A percentile compares a stretch with the other conserved stretches of the same genome.
Conservation (phyloP, 2,329 filamentous ascomycete species). For the Exserohilum turcica region DNA sequence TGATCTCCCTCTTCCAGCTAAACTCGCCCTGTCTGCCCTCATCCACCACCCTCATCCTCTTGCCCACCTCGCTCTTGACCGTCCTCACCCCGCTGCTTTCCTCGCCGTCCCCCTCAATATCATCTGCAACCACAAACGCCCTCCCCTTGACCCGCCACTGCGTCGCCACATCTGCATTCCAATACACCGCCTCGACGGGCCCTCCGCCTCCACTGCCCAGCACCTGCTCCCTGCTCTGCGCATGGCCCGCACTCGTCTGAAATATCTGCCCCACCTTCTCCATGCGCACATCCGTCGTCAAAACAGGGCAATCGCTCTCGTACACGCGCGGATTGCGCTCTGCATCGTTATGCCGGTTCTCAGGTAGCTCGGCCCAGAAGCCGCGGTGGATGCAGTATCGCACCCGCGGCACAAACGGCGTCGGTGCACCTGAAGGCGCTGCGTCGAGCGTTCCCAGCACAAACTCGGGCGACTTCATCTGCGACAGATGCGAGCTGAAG, state of each 20-base stretch:
- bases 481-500: constrained; percentile 57
- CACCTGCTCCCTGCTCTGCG: constrained; percentile 49
- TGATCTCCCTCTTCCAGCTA: constrained; percentile 80
- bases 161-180: constrained; percentile 70
- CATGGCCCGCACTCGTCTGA: constrained; percentile 54
- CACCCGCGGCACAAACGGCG: constrained; percentile 60
- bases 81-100: constrained; percentile 61
- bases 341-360: constrained; percentile 74
- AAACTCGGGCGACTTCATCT: constrained; percentile 57
- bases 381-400: constrained; percentile 85
- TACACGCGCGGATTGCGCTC: constrained; percentile 72
- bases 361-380: constrained; percentile 75
- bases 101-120: constrained; percentile 62
- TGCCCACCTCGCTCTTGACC: constrained; percentile 64
- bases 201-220: constrained; percentile 67
- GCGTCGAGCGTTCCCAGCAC: constrained; percentile 57
- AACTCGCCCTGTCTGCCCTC: constrained; percentile 59
- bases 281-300: constrained; percentile 91
- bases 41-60: constrained; percentile 65
- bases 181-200: constrained; percentile 82
- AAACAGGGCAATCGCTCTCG: constrained; percentile 76
- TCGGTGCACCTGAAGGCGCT: constrained; percentile 49
- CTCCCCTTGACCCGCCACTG: constrained; percentile 86
- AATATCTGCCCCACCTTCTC: constrained; percentile 77
- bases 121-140: constrained; percentile 75